These are phyloP conservation scores for Haplosporangium gracile DNA, from an alignment of 192 early-diverging fungal genomes.

Conservation along the genomic window DNA sequence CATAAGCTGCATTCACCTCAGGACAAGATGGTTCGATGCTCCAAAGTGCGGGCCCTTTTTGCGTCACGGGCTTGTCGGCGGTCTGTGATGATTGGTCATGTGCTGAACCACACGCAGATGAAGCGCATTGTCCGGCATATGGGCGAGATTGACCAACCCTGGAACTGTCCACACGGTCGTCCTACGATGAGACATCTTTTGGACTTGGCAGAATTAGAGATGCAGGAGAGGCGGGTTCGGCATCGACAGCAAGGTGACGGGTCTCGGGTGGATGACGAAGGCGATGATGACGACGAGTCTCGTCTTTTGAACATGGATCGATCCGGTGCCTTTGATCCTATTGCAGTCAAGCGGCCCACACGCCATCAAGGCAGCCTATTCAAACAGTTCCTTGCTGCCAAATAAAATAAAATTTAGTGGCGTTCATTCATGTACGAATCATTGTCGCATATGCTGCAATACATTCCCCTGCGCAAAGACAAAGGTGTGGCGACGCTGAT, in stretches of 20 bases:
- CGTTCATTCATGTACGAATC: not conserved
- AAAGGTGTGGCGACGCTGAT: too few species aligned
- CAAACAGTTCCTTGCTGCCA: slow-evolving; percentile 34
- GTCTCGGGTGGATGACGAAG: not conserved
- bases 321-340: slow-evolving; percentile 25
- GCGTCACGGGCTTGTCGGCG: slow-evolving; percentile 93
- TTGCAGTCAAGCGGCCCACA: slow-evolving; percentile 43
- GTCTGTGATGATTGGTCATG: slow-evolving; percentile 93
- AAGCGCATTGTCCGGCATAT: slow-evolving; percentile 83
- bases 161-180: slow-evolving; percentile 98
- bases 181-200: slow-evolving; percentile 94
- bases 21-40: slow-evolving; percentile 75
- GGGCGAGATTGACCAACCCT: slow-evolving; percentile 92
- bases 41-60: slow-evolving; percentile 78
- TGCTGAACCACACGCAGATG: slow-evolving; percentile 81
- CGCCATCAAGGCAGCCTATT: slow-evolving; percentile 39
- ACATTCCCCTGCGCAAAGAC: too few species aligned
- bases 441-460: not conserved
- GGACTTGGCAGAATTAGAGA: slow-evolving; percentile 57
- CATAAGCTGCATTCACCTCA: slow-evolving; percentile 36
- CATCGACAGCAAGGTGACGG: not conserved
- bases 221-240: slow-evolving; percentile 18
- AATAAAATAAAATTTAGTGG: not conserved
- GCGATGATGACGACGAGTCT: not conserved
- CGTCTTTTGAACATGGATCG: not conserved